Evolutionary conservation across 2,329 filamentous ascomycete genomes (phyloP).

Genomic region (Colletotrichum truncatum): DNA sequence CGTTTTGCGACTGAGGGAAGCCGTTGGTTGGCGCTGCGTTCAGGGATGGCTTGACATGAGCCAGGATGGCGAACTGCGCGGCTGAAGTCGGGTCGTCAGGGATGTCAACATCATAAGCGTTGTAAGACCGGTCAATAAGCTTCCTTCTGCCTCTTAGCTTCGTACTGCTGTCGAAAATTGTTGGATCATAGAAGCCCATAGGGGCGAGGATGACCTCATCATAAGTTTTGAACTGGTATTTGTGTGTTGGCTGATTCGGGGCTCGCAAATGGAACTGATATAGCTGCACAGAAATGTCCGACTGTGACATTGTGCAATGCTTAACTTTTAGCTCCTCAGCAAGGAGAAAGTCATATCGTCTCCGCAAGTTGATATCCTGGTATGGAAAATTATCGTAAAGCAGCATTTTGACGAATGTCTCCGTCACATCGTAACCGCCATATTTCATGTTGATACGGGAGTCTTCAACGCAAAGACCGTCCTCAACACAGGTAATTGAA

Average conservation of each 20-base stretch:
- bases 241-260: conserved; percentile 86
- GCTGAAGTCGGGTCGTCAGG: conserved; percentile 90
- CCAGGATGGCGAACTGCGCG: conserved; percentile 78
- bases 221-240: conserved; percentile 96
- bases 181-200: conserved; percentile 92
- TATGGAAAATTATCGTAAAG: conserved; percentile 96
- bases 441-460: conserved; percentile 96
- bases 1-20: conserved; percentile 51
- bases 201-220: conserved; percentile 95
- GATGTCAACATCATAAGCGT: conserved; percentile 87
- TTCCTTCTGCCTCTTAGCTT: conserved; percentile 85
- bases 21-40: conserved; percentile 53
- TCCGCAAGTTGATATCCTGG: conserved; percentile 88
- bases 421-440: conserved; percentile 91
- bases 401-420: conserved; percentile 98
- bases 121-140: conserved; percentile 87
- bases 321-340: conserved; percentile 97
- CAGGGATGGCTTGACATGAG: conserved; percentile 68
- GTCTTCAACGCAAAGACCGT: conserved; percentile 93
- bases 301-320: conserved; percentile 90
- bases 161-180: conserved; percentile 82
- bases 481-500: conserved; percentile 95
- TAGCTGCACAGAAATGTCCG: conserved; percentile 86
- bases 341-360: conserved; percentile 90
- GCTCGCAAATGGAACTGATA: conserved; percentile 92